phyloP scores from a whole-genome alignment of 164 flowering plant species.

The Annona squamosa region DNA sequence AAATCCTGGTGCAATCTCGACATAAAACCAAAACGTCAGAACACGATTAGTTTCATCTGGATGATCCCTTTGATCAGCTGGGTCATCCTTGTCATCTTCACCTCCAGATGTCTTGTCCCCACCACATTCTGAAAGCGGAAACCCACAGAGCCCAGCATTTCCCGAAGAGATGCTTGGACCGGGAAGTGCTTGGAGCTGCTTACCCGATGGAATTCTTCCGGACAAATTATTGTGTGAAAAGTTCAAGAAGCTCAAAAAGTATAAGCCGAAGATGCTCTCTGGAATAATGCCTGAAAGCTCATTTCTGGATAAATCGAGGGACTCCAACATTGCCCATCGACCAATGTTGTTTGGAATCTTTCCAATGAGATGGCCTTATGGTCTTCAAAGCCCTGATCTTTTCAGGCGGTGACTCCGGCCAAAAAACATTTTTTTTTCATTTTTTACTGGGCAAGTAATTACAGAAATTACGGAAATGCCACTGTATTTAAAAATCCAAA shows the following conservation, averaged over 20 bases:
- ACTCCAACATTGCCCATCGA: not conserved
- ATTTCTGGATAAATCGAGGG: not conserved
- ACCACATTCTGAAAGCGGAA: conserved; percentile 21
- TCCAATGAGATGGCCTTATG: not conserved
- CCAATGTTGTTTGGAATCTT: not conserved
- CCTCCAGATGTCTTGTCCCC: not conserved
- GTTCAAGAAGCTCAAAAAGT: not conserved
- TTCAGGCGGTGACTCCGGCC: too few species aligned
- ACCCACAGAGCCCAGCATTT: conserved; percentile 28
- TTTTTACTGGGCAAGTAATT: too few species aligned
- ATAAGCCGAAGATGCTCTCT: not conserved
- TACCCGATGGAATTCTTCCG: conserved; percentile 25
- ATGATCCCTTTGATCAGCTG: too few species aligned
- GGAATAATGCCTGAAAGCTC: not conserved
- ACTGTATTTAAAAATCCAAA: too few species aligned
- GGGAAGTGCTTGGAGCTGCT: conserved; percentile 25
- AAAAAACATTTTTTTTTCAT: too few species aligned
- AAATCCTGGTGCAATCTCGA: conserved; percentile 18
- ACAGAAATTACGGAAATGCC: too few species aligned
- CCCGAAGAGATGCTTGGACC: conserved; percentile 19
- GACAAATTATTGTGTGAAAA: conserved; percentile 9
- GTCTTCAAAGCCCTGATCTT: too few species aligned
- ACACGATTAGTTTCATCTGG: not conserved
- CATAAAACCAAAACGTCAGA: conserved; percentile 10
- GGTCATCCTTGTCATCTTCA: too few species aligned